A percentile compares a stretch with the other conserved stretches of the same genome.
Evolutionary conservation across 805 yeast species (phyloP).

Genomic region (Wickerhamia fluorescens): DNA sequence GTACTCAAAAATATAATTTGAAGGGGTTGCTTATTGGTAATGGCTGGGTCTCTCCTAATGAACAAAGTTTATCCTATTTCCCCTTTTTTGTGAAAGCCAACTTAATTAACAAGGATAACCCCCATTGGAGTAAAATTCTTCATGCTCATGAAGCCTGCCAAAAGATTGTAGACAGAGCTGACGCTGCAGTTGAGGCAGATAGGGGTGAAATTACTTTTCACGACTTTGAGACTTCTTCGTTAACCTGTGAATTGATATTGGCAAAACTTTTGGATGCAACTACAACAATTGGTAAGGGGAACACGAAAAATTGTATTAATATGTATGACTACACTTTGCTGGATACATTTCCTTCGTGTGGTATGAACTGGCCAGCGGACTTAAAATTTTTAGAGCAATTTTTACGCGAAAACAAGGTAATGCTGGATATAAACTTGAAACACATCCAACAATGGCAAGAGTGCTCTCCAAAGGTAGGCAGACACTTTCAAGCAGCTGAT

Average conservation of each 20-base stretch:
- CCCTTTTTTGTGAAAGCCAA: conserved; percentile 62
- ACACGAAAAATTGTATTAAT: conserved; percentile 59
- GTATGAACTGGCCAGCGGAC: conserved; percentile 85
- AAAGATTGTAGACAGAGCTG: conserved; percentile 33
- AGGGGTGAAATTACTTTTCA: no score
- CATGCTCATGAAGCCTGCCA: conserved; percentile 56
- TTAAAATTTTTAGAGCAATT: conserved; percentile 44
- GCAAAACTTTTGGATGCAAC: conserved; percentile 25
- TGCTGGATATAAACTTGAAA: conserved; percentile 43
- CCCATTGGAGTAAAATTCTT: conserved; percentile 35
- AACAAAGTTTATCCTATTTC: conserved; percentile 73
- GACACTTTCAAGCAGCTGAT: conserved; percentile 41
- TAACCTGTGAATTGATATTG: conserved; percentile 44
- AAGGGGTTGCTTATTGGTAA: conserved; percentile 77
- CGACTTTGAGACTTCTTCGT: conserved; percentile 18
- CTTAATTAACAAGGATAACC: conserved; percentile 38
- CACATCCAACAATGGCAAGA: conserved; percentile 59
- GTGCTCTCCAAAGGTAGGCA: conserved; percentile 59
- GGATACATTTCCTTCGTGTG: conserved; percentile 81
- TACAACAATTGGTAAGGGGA: conserved; percentile 10
- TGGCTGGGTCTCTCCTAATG: conserved; percentile 89
- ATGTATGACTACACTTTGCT: conserved; percentile 71
- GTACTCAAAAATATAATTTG: conserved; percentile 32
- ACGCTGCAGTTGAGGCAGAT: conserved; percentile 10
- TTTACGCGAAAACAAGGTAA: conserved; percentile 40